Percentiles rank a stretch among this genome's conserved stretches.
Conservation (phyloP, 2,329 filamentous ascomycete genomes). For the Pyrenochaeta sp. region DNA sequence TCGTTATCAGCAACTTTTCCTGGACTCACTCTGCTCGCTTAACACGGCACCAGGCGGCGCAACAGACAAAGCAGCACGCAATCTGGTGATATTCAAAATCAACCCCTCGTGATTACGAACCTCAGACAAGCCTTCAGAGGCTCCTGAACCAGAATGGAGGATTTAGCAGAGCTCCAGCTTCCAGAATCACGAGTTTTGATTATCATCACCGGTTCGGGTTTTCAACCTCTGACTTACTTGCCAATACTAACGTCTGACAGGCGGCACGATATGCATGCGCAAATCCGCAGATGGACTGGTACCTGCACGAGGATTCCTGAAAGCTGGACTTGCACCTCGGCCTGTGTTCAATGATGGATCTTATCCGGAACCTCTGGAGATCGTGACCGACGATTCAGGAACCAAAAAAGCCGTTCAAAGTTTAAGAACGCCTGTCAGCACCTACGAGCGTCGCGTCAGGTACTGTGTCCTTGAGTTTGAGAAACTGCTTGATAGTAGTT, state of each 20-base stretch:
- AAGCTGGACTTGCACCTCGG: conserved; percentile 80
- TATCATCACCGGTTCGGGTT: conserved; percentile 77
- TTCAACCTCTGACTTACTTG: not conserved
- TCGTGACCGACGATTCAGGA: conserved; percentile 60
- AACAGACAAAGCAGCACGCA: no score
- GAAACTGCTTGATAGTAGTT: conserved; percentile 85
- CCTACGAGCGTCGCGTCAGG: conserved; percentile 80
- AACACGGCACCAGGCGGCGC: conserved; percentile 1
- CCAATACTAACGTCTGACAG: conserved; percentile 33
- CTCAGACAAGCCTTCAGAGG: not conserved
- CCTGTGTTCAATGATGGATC: conserved; percentile 86
- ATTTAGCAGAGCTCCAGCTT: conserved; percentile 41
- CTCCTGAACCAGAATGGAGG: conserved; percentile 32
- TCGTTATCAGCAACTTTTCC: conserved; percentile 5
- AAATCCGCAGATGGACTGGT: conserved; percentile 80
- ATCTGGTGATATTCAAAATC: no score
- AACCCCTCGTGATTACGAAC: no score
- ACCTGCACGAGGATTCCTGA: conserved; percentile 75
- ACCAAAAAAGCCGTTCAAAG: conserved; percentile 66
- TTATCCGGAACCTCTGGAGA: conserved; percentile 62
- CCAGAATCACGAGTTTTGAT: conserved; percentile 85
- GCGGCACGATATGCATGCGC: conserved; percentile 89
- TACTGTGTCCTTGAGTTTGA: conserved; percentile 87
- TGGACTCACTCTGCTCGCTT: conserved; percentile 3
- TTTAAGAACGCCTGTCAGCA: conserved; percentile 79